Evolutionary conservation across 352 stramenopile species (phyloP).

Genomic region (Phytophthora vignae): DNA sequence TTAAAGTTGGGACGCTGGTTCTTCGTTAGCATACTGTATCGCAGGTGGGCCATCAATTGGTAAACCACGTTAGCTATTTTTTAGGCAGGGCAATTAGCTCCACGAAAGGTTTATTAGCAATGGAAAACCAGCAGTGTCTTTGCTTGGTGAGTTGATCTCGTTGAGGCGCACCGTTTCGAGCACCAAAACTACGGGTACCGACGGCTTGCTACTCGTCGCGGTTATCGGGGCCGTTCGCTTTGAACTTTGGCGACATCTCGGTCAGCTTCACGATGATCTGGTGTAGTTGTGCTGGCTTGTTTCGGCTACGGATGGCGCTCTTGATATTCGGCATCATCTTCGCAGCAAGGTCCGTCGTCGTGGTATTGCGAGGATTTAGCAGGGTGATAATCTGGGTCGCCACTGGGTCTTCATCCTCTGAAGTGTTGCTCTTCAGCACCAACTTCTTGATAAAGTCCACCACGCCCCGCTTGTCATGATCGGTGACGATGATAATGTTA

Average conservation of each 20-base stretch:
- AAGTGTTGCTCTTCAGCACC: slow-evolving; percentile 16
- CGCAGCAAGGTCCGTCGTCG: slow-evolving; percentile 7
- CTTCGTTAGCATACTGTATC: no score
- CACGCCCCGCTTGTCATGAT: slow-evolving; percentile 15
- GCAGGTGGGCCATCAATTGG: no score
- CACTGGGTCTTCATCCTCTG: slow-evolving; percentile 16
- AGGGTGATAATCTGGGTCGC: slow-evolving; percentile 27
- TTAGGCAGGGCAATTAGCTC: no score
- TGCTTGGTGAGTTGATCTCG: background rate
- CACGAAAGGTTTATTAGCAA: background rate
- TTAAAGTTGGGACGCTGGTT: no score
- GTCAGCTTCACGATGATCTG: slow-evolving; percentile 29
- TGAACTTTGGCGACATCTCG: slow-evolving; percentile 20
- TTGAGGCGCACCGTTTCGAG: background rate
- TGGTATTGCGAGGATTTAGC: slow-evolving; percentile 9
- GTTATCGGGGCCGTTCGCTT: background rate
- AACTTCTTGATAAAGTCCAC: slow-evolving; percentile 24
- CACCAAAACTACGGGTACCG: background rate
- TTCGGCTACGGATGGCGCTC: slow-evolving; percentile 11
- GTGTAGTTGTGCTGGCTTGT: slow-evolving; percentile 6
- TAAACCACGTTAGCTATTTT: no score
- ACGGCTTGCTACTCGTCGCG: background rate
- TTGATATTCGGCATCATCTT: slow-evolving; percentile 30
- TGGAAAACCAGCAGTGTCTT: background rate
- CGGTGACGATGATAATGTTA: slow-evolving; percentile 27